These are phyloP conservation scores for Diddensiella caesifluorescens DNA, from an alignment of 805 yeast species.

Conservation along the genomic window DNA sequence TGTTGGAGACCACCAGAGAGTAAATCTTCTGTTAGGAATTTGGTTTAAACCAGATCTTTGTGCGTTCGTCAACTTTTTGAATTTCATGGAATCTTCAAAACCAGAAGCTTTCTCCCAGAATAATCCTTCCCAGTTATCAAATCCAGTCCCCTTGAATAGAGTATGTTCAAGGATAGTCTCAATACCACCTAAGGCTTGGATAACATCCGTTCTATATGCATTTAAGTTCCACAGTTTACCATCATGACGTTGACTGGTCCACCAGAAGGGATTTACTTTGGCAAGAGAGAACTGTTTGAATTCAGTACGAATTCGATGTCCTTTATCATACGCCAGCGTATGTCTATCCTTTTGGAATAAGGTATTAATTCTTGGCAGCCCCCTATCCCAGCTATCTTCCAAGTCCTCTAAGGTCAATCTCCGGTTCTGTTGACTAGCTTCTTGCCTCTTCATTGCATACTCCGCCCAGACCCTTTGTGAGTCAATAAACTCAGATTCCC, in stretches of 20 bases:
- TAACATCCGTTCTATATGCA: slow-evolving; percentile 90
- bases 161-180: slow-evolving; percentile 95
- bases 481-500: slow-evolving; percentile 95
- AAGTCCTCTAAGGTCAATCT: slow-evolving; percentile 87
- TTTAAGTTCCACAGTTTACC: slow-evolving; percentile 94
- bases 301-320: slow-evolving; percentile 77
- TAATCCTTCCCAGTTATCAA: slow-evolving; percentile 96
- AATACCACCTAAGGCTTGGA: slow-evolving; percentile 95
- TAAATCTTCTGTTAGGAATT: slow-evolving; percentile 94
- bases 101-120: slow-evolving; percentile 99
- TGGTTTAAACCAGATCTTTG: slow-evolving; percentile 96
- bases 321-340: slow-evolving; percentile 90
- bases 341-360: slow-evolving; percentile 92
- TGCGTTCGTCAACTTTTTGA: slow-evolving; percentile 92
- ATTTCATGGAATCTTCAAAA: slow-evolving; percentile 91
- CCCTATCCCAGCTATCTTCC: slow-evolving; percentile 94
- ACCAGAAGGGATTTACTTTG: slow-evolving; percentile 88
- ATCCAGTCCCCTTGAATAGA: slow-evolving; percentile 92
- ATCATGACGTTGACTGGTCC: slow-evolving; percentile 91
- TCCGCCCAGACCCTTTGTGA: slow-evolving; percentile 98
- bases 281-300: slow-evolving; percentile 69
- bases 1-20: slow-evolving; percentile 99
- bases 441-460: slow-evolving; percentile 82
- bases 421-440: slow-evolving; percentile 79
- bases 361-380: slow-evolving; percentile 93